phyloP scores from a whole-genome alignment of 2,329 filamentous ascomycete genomes.

The Fonsecaea multimorphosa region DNA sequence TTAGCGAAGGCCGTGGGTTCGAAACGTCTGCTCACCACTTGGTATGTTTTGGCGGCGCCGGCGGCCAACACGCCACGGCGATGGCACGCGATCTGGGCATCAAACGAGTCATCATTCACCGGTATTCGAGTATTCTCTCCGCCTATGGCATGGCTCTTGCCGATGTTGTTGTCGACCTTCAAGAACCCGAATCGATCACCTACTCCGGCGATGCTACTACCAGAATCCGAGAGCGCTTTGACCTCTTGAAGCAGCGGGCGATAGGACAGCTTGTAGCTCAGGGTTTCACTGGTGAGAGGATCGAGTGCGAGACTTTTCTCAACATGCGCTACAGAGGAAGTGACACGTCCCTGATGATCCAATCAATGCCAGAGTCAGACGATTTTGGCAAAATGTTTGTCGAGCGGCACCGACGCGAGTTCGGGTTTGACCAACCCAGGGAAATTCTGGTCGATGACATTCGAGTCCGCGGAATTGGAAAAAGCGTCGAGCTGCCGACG shows the following conservation, averaged over 20 bases:
- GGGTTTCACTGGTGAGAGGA: slow-evolving; percentile 50
- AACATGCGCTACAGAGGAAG: slow-evolving; percentile 60
- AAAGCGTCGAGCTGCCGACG: slow-evolving; percentile 61
- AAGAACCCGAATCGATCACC: slow-evolving; percentile 25
- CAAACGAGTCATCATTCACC: slow-evolving; percentile 49
- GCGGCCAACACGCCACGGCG: slow-evolving; percentile 50
- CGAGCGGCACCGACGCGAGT: slow-evolving; percentile 86
- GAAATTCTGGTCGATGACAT: slow-evolving; percentile 91
- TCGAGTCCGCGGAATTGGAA: slow-evolving; percentile 75
- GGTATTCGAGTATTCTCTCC: slow-evolving; percentile 50
- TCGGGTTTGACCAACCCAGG: slow-evolving; percentile 85
- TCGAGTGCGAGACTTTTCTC: slow-evolving; percentile 54
- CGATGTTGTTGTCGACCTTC: slow-evolving; percentile 48
- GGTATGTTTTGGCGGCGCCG: slow-evolving; percentile 45
- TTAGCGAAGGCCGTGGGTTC: slow-evolving; percentile 41
- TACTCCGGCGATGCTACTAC: slow-evolving; percentile 40
- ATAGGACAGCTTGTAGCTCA: slow-evolving; percentile 50
- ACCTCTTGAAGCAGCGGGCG: slow-evolving; percentile 71
- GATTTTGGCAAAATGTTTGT: slow-evolving; percentile 84
- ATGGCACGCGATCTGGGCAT: slow-evolving; percentile 53
- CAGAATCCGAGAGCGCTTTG: slow-evolving; percentile 71
- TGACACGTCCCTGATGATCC: slow-evolving; percentile 57
- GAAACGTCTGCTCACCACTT: slow-evolving; percentile 43
- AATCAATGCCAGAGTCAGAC: slow-evolving; percentile 39
- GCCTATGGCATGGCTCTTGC: slow-evolving; percentile 55